These are phyloP conservation scores for Eurotiales sp. DNA, from an alignment of 2,329 filamentous ascomycete species.

Conservation along the genomic window DNA sequence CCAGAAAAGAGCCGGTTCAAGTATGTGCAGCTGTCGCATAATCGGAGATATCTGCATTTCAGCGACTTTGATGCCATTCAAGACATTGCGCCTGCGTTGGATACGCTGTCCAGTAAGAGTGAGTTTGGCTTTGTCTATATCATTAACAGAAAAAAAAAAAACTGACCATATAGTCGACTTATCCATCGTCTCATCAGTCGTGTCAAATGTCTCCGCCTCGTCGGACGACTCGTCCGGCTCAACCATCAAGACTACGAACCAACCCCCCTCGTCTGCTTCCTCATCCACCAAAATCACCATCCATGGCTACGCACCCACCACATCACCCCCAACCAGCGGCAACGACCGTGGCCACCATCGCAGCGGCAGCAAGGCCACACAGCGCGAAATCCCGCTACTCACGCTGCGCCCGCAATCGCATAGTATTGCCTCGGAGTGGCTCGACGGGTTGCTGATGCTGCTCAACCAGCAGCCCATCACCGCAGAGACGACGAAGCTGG, in stretches of 20 bases:
- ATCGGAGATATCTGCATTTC: conserved; percentile 85
- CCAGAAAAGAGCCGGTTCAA: no score
- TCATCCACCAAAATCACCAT: conserved; percentile 84
- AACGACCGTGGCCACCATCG: conserved; percentile 34
- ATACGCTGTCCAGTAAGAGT: conserved; percentile 71
- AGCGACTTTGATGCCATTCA: conserved; percentile 71
- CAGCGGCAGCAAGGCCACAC: conserved; percentile 30
- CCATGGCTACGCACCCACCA: conserved; percentile 60
- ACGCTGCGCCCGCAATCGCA: conserved; percentile 79
- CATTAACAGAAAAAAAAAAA: neutral
- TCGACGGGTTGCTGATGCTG: conserved; percentile 92
- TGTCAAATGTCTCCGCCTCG: conserved; percentile 80
- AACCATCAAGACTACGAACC: conserved; percentile 41
- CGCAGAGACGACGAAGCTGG: conserved; percentile 87
- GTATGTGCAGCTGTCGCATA: conserved; percentile 85
- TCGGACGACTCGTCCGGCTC: conserved; percentile 48
- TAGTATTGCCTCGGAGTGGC: conserved; percentile 87
- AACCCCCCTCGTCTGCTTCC: neutral
- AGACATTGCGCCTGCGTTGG: conserved; percentile 64
- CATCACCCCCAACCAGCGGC: conserved; percentile 18
- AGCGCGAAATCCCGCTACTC: conserved; percentile 69
- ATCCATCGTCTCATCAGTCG: conserved; percentile 81
- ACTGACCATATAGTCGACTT: conserved; percentile 62
- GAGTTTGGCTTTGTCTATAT: conserved; percentile 22
- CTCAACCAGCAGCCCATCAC: conserved; percentile 94